Base-by-base conservation (phyloP, 2,329 filamentous ascomycete genomes). In the Phyllosticta citrichinensis region DNA sequence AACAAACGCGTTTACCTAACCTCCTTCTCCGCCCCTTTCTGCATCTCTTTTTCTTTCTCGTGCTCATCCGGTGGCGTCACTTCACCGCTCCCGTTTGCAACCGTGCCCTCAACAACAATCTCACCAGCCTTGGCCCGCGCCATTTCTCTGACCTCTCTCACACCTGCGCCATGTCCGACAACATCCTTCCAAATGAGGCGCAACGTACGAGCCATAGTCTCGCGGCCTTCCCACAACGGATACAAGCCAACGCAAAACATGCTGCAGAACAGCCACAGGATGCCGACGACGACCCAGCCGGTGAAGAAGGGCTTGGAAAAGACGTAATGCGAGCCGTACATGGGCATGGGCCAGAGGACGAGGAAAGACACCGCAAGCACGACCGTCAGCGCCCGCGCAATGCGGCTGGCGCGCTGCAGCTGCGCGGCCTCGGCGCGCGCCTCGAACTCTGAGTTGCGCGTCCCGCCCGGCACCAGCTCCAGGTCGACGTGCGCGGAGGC, bases 331-430 rank as follows among this genome's bases (percentile, higher is more conserved):
- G 81, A 81, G 11, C 90, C 91, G 69, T 94, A 96, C 84, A 96
- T 86, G 1, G 91, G 91, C 82, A 96, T 93, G 0, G 92, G 91
- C 91, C 91, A 96, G 17, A 96, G 81, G 1, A 96, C 80, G 0
- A 96, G 77, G 61, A 96, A 78, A 0, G 84, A 80, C 0, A 96
- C 63, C 0, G 89, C 88, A 76, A 90, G 79, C 65, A 81, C 72
- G 10, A 84, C 77, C 0, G 86, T 89, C 64, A 84, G 71, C 33
- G 74, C 77, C 57, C 82, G 78, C 0, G 83, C 81, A 67, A 83
- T 82, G 60, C 74, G 75, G 19, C 77, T 74, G 1, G 77, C 74
- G 30, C 74, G 74, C 57, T 69, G 65, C 1, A 80, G 72, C 56
- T 77, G 73, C 50, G 68, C 69, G 64, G 77, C 73, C 63, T 80